Percentiles rank a stretch among this genome's conserved stretches.
phyloP scores from a whole-genome alignment of 768 basidiomycete species.

The Lactarius akahatsu region DNA sequence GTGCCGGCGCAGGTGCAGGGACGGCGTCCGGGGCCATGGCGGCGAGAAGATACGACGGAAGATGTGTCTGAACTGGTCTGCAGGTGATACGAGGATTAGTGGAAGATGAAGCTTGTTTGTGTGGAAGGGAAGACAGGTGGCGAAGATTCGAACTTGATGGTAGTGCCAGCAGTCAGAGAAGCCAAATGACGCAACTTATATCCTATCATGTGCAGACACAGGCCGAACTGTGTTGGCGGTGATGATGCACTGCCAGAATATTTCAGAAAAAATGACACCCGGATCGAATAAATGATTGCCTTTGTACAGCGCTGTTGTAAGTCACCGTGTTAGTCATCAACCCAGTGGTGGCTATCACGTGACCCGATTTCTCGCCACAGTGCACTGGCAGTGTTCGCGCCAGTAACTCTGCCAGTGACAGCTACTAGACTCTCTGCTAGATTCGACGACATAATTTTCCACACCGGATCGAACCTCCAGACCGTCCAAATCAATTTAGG shows the following conservation, averaged over 20 bases:
- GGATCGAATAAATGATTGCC: too few relatives aligned
- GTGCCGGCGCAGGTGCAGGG: slow-evolving; percentile 17
- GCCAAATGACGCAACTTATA: slow-evolving; percentile 12
- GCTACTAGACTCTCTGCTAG: too few relatives aligned
- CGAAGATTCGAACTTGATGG: slow-evolving; percentile 11
- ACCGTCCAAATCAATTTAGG: too few relatives aligned
- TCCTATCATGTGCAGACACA: background rate
- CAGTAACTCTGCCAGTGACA: too few relatives aligned
- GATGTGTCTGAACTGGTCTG: slow-evolving; percentile 51
- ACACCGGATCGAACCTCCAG: too few relatives aligned
- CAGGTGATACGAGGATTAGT: slow-evolving; percentile 49
- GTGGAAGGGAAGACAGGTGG: slow-evolving; percentile 25
- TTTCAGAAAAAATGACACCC: too few relatives aligned
- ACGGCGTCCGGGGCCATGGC: slow-evolving; percentile 29
- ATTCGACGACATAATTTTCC: too few relatives aligned
- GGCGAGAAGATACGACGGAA: slow-evolving; percentile 30
- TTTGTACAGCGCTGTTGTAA: background rate
- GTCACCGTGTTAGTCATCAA: background rate
- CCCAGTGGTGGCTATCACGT: too few relatives aligned
- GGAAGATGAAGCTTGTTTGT: slow-evolving; percentile 35
- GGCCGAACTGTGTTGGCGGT: background rate
- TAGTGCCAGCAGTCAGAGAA: background rate
- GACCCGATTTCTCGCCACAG: too few relatives aligned
- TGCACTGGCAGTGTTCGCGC: too few relatives aligned
- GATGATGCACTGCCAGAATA: background rate